These are phyloP conservation scores for Hibiscus trionum DNA, from an alignment of 345 rosid species.

Conservation along the genomic window DNA sequence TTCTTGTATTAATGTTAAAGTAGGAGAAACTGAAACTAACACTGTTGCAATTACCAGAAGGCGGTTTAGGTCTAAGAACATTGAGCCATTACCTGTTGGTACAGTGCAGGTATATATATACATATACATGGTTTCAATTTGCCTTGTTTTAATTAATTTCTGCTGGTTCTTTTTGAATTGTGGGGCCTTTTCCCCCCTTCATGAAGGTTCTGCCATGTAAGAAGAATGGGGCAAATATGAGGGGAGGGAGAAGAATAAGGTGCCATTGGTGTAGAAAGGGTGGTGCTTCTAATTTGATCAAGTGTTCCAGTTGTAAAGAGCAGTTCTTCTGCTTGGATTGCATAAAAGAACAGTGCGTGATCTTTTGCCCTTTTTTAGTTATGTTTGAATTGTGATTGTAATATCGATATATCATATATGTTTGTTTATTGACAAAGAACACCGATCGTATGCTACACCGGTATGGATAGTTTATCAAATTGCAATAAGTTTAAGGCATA, in stretches of 20 bases:
- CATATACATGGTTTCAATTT: not conserved
- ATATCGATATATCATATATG: not conserved
- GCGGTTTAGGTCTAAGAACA: constrained; percentile 76
- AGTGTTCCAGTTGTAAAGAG: constrained; percentile 62
- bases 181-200: not conserved
- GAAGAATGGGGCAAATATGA: constrained; percentile 42
- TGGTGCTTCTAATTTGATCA: constrained; percentile 40
- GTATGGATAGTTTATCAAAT: not conserved
- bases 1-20: constrained; percentile 49
- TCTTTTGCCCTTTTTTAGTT: not conserved
- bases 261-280: constrained; percentile 87
- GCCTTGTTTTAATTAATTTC: not conserved
- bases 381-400: not conserved
- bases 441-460: too few species aligned
- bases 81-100: constrained; percentile 66
- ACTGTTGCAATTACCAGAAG: constrained; percentile 33
- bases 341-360: constrained; percentile 52
- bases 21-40: constrained; percentile 36
- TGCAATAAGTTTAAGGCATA: not conserved
- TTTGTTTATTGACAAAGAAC: not conserved
- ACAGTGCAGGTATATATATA: constrained; percentile 44
- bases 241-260: constrained; percentile 55
- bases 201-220: constrained; percentile 51
- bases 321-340: constrained; percentile 71
- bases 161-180: not conserved